These are phyloP conservation scores for Pestalotiopsis sp. DNA, from an alignment of 2,329 filamentous ascomycete genomes.

Conservation along the genomic window DNA sequence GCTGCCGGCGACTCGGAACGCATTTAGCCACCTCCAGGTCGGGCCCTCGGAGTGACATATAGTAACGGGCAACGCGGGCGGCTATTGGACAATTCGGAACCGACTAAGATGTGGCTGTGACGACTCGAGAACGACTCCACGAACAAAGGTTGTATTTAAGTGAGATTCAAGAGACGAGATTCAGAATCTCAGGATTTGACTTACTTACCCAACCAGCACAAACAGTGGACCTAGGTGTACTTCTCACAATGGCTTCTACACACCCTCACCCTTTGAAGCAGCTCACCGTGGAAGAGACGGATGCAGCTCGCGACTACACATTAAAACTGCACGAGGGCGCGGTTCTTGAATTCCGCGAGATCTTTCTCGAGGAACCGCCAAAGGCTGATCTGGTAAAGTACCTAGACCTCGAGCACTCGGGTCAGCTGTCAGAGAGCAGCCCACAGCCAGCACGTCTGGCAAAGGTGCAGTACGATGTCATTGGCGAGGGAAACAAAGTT, in stretches of 20 bases:
- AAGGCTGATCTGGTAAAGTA: conserved; percentile 8
- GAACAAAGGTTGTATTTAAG: neutral
- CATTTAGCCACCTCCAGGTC: neutral
- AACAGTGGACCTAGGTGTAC: neutral
- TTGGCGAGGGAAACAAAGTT: conserved; percentile 6
- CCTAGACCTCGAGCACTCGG: conserved; percentile 7
- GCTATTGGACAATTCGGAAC: neutral
- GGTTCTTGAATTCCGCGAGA: conserved; percentile 5
- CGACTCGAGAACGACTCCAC: neutral
- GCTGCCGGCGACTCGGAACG: neutral
- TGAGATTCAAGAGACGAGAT: neutral
- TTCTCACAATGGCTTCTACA: neutral
- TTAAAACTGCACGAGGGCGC: neutral
- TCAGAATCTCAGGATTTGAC: neutral
- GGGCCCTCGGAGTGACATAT: neutral
- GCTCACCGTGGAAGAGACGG: conserved; percentile 7
- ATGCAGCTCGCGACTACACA: neutral
- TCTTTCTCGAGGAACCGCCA: conserved; percentile 6
- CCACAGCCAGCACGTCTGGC: conserved; percentile 3
- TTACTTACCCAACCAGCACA: neutral
- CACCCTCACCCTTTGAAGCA: conserved; percentile 4
- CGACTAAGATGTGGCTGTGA: neutral
- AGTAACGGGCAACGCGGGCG: neutral
- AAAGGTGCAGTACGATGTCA: conserved; percentile 9
- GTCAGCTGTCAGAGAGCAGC: neutral